Evolutionary conservation across 306 rosid species (phyloP).

Genomic region (Fagus crenata): DNA sequence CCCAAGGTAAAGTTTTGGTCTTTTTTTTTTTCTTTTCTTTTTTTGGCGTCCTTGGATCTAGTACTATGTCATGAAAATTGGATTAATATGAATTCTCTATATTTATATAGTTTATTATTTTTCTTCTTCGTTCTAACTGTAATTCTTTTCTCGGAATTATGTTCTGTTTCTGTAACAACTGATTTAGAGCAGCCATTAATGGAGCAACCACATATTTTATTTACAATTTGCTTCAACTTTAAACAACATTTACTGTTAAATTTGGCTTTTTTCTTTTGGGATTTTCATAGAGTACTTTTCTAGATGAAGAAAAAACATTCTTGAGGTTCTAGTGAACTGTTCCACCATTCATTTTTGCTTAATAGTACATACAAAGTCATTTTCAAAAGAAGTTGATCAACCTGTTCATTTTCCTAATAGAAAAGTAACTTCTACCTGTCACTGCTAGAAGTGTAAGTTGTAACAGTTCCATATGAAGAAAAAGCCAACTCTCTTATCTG

Average conservation of each 20-base stretch:
- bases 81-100: conserved; percentile 25
- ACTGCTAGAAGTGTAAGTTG: conserved; percentile 52
- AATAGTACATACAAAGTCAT: conserved; percentile 37
- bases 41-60: conserved; percentile 23
- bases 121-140: conserved; percentile 40
- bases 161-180: conserved; percentile 29
- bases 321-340: conserved; percentile 38
- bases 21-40: not conserved
- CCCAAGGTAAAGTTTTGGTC: conserved; percentile 55
- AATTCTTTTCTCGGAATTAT: conserved; percentile 38
- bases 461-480: conserved; percentile 45
- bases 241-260: not conserved
- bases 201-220: conserved; percentile 23
- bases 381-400: conserved; percentile 51
- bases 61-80: conserved; percentile 29
- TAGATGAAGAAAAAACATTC: conserved; percentile 40
- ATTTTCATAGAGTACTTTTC: conserved; percentile 9
- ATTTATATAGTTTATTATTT: conserved; percentile 22
- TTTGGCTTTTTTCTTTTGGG: not conserved
- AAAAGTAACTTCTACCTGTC: conserved; percentile 48
- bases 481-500: conserved; percentile 40
- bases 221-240: conserved; percentile 8
- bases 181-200: conserved; percentile 29
- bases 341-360: conserved; percentile 32
- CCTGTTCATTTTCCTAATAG: conserved; percentile 29